Evolutionary conservation across 2,329 filamentous ascomycete species (phyloP), one percentile per base, ranked within the genome.

Genomic region (Lecanicillium sp.): DNA sequence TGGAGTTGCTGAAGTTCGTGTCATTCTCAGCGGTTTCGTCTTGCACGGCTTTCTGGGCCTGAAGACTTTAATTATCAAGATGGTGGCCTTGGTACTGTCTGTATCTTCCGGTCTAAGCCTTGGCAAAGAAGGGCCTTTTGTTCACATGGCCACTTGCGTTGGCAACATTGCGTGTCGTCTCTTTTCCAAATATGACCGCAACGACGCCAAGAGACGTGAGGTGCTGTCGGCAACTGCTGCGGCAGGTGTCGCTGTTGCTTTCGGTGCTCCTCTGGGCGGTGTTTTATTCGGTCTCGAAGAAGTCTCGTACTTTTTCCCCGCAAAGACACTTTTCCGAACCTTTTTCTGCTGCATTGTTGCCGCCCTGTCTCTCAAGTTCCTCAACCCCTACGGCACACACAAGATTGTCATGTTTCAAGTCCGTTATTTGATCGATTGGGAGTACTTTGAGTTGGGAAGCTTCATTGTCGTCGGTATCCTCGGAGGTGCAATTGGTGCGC

Each of bases 391-490:
- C 51, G 90, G 90, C 20, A 96, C 89, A 0, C 80, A 85, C 56
- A 96, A 98, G 63, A 94, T 98, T 46, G 92, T 98, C 50, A 74
- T 96, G 53, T 98, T 98, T 57, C 80, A 96, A 58, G 88, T 98
- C 36, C 80, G 89, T 9, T 98, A 96, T 55, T 59, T 85, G 9
- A 75, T 80, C 1, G 90, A 96, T 55, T 98, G 92, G 92, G 80
- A 87, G 48, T 87, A 86, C 53, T 96, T 96, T 55, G 92, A 98
- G 59, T 73, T 98, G 35, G 70, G 75, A 28, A 79, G 78, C 41
- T 98, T 96, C 59, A 79, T 94, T 36, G 60, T 90, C n/a, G 77
- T 95, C 2, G 92, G 92, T 9, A 66, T 92, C 9, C 64, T 95
- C 25, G 92, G 92, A 16, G 92, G 92, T 34, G 79, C 83, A 0